Evolutionary conservation across 169 alveolate genomes (phyloP).

Genomic region (Plasmodium coatneyi): DNA sequence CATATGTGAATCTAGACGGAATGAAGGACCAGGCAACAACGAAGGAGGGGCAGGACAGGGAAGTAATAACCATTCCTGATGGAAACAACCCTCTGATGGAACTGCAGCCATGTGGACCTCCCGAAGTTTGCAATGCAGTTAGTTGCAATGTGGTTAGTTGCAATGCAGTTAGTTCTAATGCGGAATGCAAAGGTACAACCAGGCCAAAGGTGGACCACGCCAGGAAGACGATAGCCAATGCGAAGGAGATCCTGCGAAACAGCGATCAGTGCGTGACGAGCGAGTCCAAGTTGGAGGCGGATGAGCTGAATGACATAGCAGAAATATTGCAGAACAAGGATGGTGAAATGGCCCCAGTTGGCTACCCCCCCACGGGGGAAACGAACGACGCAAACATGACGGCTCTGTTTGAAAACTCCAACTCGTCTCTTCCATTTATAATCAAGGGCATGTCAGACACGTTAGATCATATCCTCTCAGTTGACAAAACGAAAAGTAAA

Average conservation of each 20-base stretch:
- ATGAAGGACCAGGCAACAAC: not conserved
- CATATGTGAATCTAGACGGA: not conserved
- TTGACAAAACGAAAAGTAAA: slow-evolving; percentile 23
- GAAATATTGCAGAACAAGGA: not conserved
- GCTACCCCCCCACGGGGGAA: not conserved
- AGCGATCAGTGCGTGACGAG: not conserved
- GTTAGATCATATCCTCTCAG: not conserved
- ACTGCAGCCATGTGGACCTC: not conserved
- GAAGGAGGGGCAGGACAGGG: not conserved
- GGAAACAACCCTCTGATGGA: not conserved
- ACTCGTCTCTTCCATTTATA: slow-evolving; percentile 33
- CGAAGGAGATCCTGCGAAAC: not conserved
- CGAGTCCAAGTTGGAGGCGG: not conserved
- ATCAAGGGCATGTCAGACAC: slow-evolving; percentile 38
- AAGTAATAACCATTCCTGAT: not conserved
- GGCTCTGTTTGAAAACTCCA: not conserved
- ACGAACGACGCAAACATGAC: not conserved
- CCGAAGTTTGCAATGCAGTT: not conserved
- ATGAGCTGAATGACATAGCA: not conserved
- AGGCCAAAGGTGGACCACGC: not conserved
- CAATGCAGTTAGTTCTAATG: not conserved
- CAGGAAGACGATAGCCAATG: not conserved
- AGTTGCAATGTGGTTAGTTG: not conserved
- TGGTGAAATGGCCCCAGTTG: not conserved
- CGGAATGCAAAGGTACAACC: not conserved